Evolutionary conservation across 192 early-diverging fungal species (phyloP), one percentile per base, ranked within the genome.

Genomic region (Umbelopsis vinacea): DNA sequence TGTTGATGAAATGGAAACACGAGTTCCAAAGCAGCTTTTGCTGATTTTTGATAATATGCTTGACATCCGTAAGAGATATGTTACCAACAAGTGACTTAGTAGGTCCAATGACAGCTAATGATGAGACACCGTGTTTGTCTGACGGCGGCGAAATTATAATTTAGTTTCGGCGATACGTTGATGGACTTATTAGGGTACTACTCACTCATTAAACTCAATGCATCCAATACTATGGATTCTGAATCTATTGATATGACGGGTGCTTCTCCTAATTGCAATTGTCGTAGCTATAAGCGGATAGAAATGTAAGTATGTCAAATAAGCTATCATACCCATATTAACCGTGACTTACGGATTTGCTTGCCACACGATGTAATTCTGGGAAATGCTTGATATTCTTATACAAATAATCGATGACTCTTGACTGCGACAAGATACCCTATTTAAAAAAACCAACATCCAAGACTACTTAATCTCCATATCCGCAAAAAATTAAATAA

Each of bases 381-480:
- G 81, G 77, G 71, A 82, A 88, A 53, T 78, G 70, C 21, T 47
- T 53, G 15, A 86, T 84, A 75, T 92, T 83, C 26, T 90, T 81
- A 75, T 90, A 90, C 29, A 95, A 79, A 68, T 87, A 92, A 52
- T 87, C 80, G 8, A 93, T 74, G 0, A 92, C 88, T 4, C 86
- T 84, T 0, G 91, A 91, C 72, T 95, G 92, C 46, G 94, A 93
- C 26, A 94, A 52, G 46, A 94, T 93, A 0, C 94, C 92, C 60
- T 77, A 70, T 17, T 23, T 15, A n/a, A 54, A 6, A 43, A 48
- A 46, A 43, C 11, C 40, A 50, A 46, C 17, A 50, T 1, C 19
- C 48, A 35, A 33, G 23, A 19, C 26, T 33, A 26, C 26, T 37
- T 21, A 33, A 29, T 8, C 1, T 57, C 23, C 52, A 45, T 40